phyloP scores from a whole-genome alignment of 768 basidiomycete species.

The Strobilomyces echinocephalus region DNA sequence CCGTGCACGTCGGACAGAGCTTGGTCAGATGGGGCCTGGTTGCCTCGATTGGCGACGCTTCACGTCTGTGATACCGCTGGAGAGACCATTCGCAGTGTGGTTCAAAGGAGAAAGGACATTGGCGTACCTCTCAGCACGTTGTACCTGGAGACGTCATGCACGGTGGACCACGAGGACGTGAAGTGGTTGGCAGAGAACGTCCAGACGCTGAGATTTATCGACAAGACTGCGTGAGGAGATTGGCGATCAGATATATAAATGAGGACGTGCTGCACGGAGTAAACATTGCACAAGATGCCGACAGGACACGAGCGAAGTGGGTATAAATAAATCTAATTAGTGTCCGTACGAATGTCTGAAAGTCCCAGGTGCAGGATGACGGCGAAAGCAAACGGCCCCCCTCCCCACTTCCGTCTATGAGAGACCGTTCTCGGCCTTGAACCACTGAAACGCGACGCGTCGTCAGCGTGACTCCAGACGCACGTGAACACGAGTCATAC shows the following conservation, averaged over 20 bases:
- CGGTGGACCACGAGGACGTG: not conserved
- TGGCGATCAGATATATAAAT: not conserved
- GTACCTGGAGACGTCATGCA: not conserved
- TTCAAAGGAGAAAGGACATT: not conserved
- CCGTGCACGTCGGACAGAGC: not conserved
- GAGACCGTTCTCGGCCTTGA: constrained; percentile 30
- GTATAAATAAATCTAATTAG: constrained; percentile 5
- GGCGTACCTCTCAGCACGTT: not conserved
- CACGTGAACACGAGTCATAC: constrained; percentile 38
- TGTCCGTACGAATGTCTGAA: not conserved
- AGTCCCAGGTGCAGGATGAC: not conserved
- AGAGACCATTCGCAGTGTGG: not conserved
- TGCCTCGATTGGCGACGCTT: not conserved
- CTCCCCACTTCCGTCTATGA: constrained; percentile 9
- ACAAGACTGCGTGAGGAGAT: not conserved
- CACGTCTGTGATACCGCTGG: not conserved
- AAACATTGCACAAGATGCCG: not conserved
- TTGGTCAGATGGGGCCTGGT: not conserved
- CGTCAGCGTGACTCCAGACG: not conserved
- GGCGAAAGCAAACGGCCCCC: not conserved
- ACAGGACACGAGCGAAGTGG: not conserved
- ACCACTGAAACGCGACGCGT: constrained; percentile 15
- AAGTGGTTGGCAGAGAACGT: not conserved
- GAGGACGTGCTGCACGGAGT: not conserved
- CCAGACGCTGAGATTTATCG: not conserved